Evolutionary conservation across 495 filamentous ascomycete genomes (phyloP).

Genomic region (Elasticomyces elasticus): DNA sequence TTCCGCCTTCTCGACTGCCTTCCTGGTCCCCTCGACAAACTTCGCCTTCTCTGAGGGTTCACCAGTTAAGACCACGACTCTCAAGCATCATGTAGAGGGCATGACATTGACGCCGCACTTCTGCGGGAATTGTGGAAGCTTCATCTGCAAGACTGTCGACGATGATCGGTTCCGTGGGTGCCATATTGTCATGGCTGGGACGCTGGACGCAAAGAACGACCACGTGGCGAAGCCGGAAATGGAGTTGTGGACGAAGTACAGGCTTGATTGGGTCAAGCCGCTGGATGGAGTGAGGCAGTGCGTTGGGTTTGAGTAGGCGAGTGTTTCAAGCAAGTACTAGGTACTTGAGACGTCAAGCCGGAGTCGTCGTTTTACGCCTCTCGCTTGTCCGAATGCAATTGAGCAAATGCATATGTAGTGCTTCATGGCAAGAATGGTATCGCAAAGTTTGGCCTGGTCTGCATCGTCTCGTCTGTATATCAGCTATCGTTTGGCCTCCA

Average conservation of each 20-base stretch:
- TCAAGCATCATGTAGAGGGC: not conserved
- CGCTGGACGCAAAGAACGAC: not conserved
- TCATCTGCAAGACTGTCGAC: not conserved
- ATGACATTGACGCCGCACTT: not conserved
- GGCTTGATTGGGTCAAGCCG: not conserved
- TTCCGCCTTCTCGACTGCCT: not conserved
- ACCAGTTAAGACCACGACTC: not conserved
- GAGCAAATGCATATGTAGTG: too few species aligned
- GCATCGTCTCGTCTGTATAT: too few species aligned
- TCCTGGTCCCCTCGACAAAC: not conserved
- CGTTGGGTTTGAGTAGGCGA: not conserved
- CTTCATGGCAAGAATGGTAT: too few species aligned
- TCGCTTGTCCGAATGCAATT: too few species aligned
- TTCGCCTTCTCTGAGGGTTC: not conserved
- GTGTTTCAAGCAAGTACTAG: too few species aligned
- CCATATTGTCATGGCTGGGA: not conserved
- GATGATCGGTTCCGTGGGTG: not conserved
- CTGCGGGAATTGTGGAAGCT: not conserved
- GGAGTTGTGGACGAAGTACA: constrained; percentile 1
- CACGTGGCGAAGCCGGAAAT: not conserved
- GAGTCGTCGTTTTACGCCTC: too few species aligned
- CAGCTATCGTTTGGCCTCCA: too few species aligned
- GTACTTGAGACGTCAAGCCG: too few species aligned
- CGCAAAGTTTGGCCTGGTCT: too few species aligned
- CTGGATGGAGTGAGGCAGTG: constrained; percentile 1